Conservation (phyloP, 139 green algal species). For the Chlamydomonas incerta region DNA sequence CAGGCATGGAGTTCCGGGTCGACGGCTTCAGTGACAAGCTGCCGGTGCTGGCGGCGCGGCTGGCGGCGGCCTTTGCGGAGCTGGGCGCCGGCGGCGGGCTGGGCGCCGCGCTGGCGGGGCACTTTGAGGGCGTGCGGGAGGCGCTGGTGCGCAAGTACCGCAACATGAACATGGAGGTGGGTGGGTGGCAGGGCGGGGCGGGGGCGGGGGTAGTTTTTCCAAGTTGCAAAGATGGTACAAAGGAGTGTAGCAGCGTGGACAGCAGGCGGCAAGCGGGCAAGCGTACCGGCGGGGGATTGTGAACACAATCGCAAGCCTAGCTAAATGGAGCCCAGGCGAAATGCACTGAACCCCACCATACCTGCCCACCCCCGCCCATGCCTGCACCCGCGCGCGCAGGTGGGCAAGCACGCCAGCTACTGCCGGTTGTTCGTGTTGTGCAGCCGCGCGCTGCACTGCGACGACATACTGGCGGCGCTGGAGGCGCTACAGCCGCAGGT, state of each 20-base stretch:
- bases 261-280: no score
- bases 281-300: no score
- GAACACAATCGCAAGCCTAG: no score
- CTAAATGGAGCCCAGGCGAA: no score
- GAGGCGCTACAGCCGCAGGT: slow-evolving; percentile 44
- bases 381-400: no score
- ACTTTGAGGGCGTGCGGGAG: slow-evolving; percentile 79
- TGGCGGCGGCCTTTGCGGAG: slow-evolving; percentile 75
- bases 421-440: slow-evolving; percentile 76
- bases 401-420: slow-evolving; percentile 83
- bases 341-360: no score
- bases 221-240: no score
- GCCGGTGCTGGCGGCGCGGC: slow-evolving; percentile 62
- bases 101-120: neutral
- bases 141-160: slow-evolving; percentile 78
- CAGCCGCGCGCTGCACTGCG: slow-evolving; percentile 44
- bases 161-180: slow-evolving; percentile 87
- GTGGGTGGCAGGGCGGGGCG: slow-evolving; percentile 21
- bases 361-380: no score
- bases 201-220: neutral
- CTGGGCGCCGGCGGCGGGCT: slow-evolving; percentile 5
- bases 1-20: slow-evolving; percentile 83
- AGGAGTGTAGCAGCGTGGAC: no score
- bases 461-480: slow-evolving; percentile 53
- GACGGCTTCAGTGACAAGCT: slow-evolving; percentile 94